phyloP scores from a whole-genome alignment of 2,329 filamentous ascomycete genomes.

The Didymella segeticola region DNA sequence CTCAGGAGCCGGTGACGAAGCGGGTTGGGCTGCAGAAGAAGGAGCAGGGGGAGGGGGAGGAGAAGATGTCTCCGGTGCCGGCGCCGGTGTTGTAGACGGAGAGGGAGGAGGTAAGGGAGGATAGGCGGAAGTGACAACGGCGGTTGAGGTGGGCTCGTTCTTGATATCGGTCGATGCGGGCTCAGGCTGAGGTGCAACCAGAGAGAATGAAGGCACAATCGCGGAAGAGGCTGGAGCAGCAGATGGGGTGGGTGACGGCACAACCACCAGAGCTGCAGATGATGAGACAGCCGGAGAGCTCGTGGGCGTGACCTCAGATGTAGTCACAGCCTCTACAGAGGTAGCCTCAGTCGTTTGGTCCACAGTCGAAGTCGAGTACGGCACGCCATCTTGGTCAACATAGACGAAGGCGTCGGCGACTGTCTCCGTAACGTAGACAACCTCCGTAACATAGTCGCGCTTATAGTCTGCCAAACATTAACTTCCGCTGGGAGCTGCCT shows the following conservation, averaged over 20 bases:
- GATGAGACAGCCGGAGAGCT: constrained; percentile 12
- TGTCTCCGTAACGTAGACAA: constrained; percentile 40
- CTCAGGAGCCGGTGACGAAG: constrained; percentile 7
- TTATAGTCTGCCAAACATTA: constrained; percentile 35
- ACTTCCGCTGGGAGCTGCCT: neutral
- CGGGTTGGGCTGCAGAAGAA: constrained; percentile 7
- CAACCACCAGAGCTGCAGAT: constrained; percentile 1
- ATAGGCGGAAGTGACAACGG: neutral
- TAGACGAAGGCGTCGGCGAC: constrained; percentile 41
- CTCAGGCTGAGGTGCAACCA: constrained; percentile 15
- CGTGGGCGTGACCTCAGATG: constrained; percentile 20
- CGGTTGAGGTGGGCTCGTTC: neutral
- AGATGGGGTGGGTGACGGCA: constrained; percentile 12
- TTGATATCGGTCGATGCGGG: constrained; percentile 13
- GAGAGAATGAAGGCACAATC: constrained; percentile 13
- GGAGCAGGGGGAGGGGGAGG: constrained; percentile 2
- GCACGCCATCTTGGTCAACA: constrained; percentile 39
- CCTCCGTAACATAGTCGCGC: constrained; percentile 42
- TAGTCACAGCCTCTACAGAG: constrained; percentile 16
- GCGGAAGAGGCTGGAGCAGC: constrained; percentile 12
- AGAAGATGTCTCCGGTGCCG: neutral
- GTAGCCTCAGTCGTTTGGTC: constrained; percentile 10
- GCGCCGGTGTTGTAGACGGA: neutral
- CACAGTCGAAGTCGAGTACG: constrained; percentile 35
- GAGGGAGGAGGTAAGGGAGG: constrained; percentile 2